Evolutionary conservation across 768 basidiomycete species (phyloP), one percentile per base, ranked within the genome.

Genomic region (Termitomyces sp.): DNA sequence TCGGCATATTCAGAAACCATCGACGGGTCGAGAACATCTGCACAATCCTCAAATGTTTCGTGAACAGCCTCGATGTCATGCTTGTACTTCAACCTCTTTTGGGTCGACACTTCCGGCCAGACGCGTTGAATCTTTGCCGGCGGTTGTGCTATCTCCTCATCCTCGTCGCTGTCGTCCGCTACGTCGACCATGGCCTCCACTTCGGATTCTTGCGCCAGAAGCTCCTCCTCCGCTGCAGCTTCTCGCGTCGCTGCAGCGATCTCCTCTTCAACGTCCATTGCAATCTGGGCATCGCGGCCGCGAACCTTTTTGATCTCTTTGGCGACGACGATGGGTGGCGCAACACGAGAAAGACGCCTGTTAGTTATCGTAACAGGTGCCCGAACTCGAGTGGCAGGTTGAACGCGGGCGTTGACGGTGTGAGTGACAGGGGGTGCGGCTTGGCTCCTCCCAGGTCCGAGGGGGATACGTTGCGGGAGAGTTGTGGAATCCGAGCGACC

Each of bases 1-100:
- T 98, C 94, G n/a, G 94, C 82, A 68, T 99, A 99, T 72, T 99
- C 97, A 18, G 95, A 93, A 42, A 97, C 96, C 95, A 99, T 96
- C 1, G 92, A 91, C 44, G 90, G 88, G 72, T 97, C 94, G 59
- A 80, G 82, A 67, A 84, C 77, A 70, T 86, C 80, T 37, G 83
- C 75, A 52, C 92, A 90, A 42, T 96, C 88, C 42, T 77, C 73
- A 57, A 80, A 83, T 56, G 86, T 86, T 39, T 88, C 81, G 54
- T 85, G 84, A 58, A 99, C 76, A 28, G 80, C 77, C 20, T 85
- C 76, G 29, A 98, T 74, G 67, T 91, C 79, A 55, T 74, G 77
- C 69, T 81, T 72, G 65, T 85, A 87, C 62, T 75, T 77, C 56
- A 77, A 67, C 9, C 81, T 82, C 58, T 78, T 82, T 42, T 82